Base-by-base conservation (phyloP, 2,329 filamentous ascomycete species). In the Cytospora leucostoma region DNA sequence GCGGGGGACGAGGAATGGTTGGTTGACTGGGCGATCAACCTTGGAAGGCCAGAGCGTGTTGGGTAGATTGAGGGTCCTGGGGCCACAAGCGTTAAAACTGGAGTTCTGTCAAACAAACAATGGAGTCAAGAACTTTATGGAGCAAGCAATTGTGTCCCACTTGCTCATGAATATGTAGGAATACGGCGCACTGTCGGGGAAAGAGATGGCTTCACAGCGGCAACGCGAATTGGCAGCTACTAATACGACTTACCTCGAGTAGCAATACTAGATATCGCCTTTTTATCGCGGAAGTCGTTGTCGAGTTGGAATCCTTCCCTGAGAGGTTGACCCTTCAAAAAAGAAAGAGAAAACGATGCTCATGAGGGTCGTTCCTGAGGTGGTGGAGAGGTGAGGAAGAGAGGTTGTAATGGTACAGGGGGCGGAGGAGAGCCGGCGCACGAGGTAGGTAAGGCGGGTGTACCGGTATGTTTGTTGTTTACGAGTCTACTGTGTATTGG, bases 11-110 rank as follows among this genome's bases (percentile, higher is more conserved):
- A 54, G 40, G 53, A 52, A 34, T 62, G 59, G 59, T 55, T 52
- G 61, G 64, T 65, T 65, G 64, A 57, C 64, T 56, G 61, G 64
- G 61, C 52, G 64, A 66, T 59, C 54, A 59, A 47, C 56, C 38
- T 50, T 50, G 38, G 49, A 52, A 37, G n/a, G 15, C 21, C 44
- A 47, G n/a, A 47, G 54, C 56, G 49, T 55, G 53, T 40, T 44
- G 40, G 13, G 55, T 55, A 60, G 50, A 55, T 54, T 53, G 58
- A 49, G 62, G 51, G 52, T 57, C 58, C 50, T 57, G 37, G 37
- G 56, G 50, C 38, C 55, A 38, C 61, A 63, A 57, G 60, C 52
- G n/a, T 62, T 56, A 65, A 62, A 52, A 58, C 63, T 56, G 56
- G 47, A 51, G 61, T 21, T 44, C 37, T 33, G 47, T 34, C 57